A percentile compares a stretch with the other conserved stretches of the same genome.
These are phyloP conservation scores for Fonsecaea nubica DNA, from an alignment of 2,329 filamentous ascomycete species.

Conservation along the genomic window DNA sequence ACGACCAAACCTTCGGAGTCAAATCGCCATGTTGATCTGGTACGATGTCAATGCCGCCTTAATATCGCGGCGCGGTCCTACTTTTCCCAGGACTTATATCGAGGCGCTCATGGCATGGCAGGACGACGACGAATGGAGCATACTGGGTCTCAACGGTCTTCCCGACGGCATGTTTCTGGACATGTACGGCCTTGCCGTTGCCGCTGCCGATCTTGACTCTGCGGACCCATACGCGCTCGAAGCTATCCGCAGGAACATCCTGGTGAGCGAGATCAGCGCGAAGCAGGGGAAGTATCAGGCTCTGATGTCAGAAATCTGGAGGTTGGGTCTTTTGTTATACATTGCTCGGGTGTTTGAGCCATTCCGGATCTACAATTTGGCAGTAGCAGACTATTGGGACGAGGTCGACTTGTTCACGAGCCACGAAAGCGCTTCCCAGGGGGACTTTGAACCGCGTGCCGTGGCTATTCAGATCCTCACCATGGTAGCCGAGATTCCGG, in stretches of 20 bases:
- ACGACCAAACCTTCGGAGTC: conserved; percentile 29
- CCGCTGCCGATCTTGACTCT: conserved; percentile 21
- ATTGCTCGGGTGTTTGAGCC: conserved; percentile 23
- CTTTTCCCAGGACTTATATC: conserved; percentile 32
- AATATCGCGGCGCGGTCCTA: conserved; percentile 31
- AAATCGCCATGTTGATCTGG: conserved; percentile 37
- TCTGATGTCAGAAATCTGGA: conserved; percentile 30
- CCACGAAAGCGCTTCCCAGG: neutral
- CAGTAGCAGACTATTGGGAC: neutral
- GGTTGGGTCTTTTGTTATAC: conserved; percentile 28
- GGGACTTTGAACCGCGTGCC: conserved; percentile 17
- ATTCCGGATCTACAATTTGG: neutral
- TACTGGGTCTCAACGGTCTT: conserved; percentile 35
- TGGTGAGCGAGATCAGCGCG: conserved; percentile 8
- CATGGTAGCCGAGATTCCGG: conserved; percentile 20
- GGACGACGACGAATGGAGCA: conserved; percentile 36
- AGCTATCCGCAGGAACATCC: conserved; percentile 23
- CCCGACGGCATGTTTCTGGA: conserved; percentile 35
- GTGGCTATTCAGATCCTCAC: conserved; percentile 27
- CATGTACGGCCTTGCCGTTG: conserved; percentile 32
- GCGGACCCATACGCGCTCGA: conserved; percentile 4
- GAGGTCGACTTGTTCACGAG: neutral
- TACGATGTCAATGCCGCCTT: conserved; percentile 33
- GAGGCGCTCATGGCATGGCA: conserved; percentile 34
- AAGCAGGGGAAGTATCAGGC: conserved; percentile 16